Evolutionary conservation across 495 filamentous ascomycete genomes (phyloP).

Genomic region (Glutinoglossum americanum): DNA sequence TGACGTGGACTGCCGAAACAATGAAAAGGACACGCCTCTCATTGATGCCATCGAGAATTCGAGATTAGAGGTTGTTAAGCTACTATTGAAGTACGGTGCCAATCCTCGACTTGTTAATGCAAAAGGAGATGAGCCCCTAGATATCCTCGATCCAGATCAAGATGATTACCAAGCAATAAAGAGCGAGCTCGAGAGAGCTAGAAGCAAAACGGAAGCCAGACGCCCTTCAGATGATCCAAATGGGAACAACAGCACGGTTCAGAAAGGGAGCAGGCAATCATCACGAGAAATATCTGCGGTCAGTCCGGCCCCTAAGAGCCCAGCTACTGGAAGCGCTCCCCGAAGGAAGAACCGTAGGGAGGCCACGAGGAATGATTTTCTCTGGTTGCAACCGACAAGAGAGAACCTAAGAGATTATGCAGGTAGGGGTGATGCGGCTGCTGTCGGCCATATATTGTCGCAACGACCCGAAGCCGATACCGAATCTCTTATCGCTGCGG

Average conservation of each 20-base stretch:
- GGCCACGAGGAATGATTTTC: slow-evolving; percentile 34
- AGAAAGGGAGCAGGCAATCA: slow-evolving; percentile 24
- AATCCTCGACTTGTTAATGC: slow-evolving; percentile 76
- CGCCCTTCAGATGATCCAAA: slow-evolving; percentile 18
- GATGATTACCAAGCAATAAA: slow-evolving; percentile 33
- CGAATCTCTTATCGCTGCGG: slow-evolving; percentile 70
- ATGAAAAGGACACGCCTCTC: slow-evolving; percentile 76
- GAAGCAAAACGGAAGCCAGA: slow-evolving; percentile 10
- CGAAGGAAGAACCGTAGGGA: slow-evolving; percentile 37
- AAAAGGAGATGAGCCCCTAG: slow-evolving; percentile 69
- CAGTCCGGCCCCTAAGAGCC: slow-evolving; percentile 31
- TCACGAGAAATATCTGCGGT: slow-evolving; percentile 42
- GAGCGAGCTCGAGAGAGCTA: slow-evolving; percentile 24
- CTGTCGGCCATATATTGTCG: slow-evolving; percentile 59
- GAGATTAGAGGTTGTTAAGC: slow-evolving; percentile 71
- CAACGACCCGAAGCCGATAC: slow-evolving; percentile 57
- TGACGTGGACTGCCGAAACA: slow-evolving; percentile 58
- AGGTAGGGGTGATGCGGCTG: slow-evolving; percentile 59
- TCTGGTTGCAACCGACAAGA: slow-evolving; percentile 37
- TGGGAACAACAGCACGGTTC: slow-evolving; percentile 17
- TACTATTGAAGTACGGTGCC: slow-evolving; percentile 64
- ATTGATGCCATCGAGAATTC: slow-evolving; percentile 93
- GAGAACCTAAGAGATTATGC: slow-evolving; percentile 65
- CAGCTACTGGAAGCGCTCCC: slow-evolving; percentile 11
- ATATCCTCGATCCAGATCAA: slow-evolving; percentile 58